A percentile compares a stretch with the other conserved stretches of the same genome.
These are phyloP conservation scores for Crithidia mellificae DNA, from an alignment of 208 protist genomes.

Conservation along the genomic window DNA sequence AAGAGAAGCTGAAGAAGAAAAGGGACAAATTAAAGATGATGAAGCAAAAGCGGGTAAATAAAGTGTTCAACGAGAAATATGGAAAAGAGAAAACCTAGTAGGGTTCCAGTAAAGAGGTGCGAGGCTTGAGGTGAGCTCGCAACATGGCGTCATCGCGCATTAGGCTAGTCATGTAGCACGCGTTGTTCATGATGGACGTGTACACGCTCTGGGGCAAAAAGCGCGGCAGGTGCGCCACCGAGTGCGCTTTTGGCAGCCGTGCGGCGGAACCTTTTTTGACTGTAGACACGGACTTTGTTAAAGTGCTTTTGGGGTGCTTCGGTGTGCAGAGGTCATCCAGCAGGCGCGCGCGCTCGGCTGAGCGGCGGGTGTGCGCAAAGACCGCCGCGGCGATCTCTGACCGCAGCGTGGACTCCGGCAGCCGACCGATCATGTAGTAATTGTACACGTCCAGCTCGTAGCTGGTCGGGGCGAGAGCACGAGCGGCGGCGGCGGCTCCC, in stretches of 20 bases:
- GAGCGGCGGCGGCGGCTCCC: neutral
- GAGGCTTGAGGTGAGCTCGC: conserved; percentile 45
- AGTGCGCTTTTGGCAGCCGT: neutral
- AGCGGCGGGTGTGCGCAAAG: conserved; percentile 22
- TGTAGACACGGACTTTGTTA: no score
- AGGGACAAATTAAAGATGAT: no score
- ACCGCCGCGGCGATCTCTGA: conserved; percentile 44
- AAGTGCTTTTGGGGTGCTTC: no score
- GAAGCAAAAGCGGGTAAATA: no score
- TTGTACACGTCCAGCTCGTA: conserved; percentile 56
- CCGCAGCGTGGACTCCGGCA: conserved; percentile 59
- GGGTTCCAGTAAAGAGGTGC: conserved; percentile 25
- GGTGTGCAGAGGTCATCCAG: conserved; percentile 28
- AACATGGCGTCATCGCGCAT: conserved; percentile 51
- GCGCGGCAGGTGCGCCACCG: conserved; percentile 16
- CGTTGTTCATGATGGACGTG: conserved; percentile 58
- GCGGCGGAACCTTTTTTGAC: neutral
- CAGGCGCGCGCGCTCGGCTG: conserved; percentile 23
- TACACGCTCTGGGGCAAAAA: conserved; percentile 45
- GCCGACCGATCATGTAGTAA: conserved; percentile 45
- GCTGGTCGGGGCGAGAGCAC: neutral
- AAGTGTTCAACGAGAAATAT: no score
- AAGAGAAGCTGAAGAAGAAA: neutral
- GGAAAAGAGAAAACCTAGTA: conserved; percentile 36
- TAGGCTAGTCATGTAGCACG: conserved; percentile 64